phyloP scores from a whole-genome alignment of 257 asterid species.

The Nicotiana noctiflora region DNA sequence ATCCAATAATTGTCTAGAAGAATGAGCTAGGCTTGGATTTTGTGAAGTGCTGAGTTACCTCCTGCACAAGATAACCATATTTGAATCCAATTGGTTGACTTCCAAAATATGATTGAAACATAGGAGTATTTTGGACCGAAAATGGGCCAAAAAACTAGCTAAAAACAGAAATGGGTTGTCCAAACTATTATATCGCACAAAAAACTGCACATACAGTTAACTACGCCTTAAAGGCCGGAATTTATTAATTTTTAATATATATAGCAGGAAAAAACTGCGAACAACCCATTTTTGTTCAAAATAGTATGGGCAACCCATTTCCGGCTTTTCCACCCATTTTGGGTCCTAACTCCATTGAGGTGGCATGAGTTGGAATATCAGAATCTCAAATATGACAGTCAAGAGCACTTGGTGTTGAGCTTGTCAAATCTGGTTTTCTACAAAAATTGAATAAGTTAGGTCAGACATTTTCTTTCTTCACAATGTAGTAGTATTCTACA shows the following conservation, averaged over 20 bases:
- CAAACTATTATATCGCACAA: too few relatives aligned
- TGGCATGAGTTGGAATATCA: not conserved
- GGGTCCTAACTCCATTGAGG: too few relatives aligned
- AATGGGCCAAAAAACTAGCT: too few relatives aligned
- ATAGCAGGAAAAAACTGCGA: too few relatives aligned
- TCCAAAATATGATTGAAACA: not conserved
- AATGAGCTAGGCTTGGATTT: not conserved
- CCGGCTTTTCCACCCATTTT: too few relatives aligned
- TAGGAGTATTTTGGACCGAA: not conserved
- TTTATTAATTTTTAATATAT: too few relatives aligned
- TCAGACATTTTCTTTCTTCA: not conserved
- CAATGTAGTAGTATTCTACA: not conserved
- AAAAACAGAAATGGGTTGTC: too few relatives aligned
- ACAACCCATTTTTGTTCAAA: too few relatives aligned
- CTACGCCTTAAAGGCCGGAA: too few relatives aligned
- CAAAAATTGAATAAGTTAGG: not conserved
- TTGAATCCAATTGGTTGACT: not conserved
- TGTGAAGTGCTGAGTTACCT: not conserved
- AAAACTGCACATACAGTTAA: too few relatives aligned
- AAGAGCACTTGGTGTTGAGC: not conserved
- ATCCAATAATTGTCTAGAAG: not conserved
- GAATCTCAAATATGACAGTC: not conserved
- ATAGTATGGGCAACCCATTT: too few relatives aligned
- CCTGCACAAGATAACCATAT: not conserved
- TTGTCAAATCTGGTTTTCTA: not conserved